A percentile compares a stretch with the other conserved stretches of the same genome.
Conservation (phyloP, 148 eudicot genomes). For the Cornus suecica region DNA sequence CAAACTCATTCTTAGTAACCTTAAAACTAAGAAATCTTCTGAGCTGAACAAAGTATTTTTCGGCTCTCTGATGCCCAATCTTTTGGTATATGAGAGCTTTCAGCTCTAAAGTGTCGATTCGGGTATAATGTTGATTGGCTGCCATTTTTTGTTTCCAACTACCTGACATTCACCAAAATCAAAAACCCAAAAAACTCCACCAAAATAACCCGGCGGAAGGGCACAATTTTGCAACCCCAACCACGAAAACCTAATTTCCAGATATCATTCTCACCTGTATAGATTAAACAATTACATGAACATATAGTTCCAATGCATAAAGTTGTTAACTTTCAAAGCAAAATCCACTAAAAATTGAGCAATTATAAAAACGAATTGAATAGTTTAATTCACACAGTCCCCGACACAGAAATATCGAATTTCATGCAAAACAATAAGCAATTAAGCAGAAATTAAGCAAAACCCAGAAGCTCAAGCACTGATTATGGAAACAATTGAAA, state of each 20-base stretch:
- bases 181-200: not conserved
- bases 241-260: not conserved
- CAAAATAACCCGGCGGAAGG: not conserved
- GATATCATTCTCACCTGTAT: not conserved
- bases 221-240: not conserved
- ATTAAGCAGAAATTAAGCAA: not conserved
- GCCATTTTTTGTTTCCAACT: slow-evolving; percentile 25
- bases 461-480: not conserved
- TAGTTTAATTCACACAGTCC: not conserved
- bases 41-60: slow-evolving; percentile 41
- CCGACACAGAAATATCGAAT: not conserved
- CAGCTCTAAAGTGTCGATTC: slow-evolving; percentile 36
- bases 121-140: slow-evolving; percentile 31
- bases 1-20: slow-evolving; percentile 39
- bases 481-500: slow-evolving; percentile 4
- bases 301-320: not conserved
- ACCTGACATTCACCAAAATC: slow-evolving; percentile 2
- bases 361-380: not conserved
- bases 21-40: slow-evolving; percentile 29
- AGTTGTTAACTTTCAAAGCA: not conserved
- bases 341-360: not conserved
- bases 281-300: not conserved
- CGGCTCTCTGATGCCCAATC: slow-evolving; percentile 46
- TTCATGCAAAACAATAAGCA: not conserved
- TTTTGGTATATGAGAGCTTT: slow-evolving; percentile 39